phyloP scores from a whole-genome alignment of 176 grass and related monocot species.

The Thinopyrum elongatum region DNA sequence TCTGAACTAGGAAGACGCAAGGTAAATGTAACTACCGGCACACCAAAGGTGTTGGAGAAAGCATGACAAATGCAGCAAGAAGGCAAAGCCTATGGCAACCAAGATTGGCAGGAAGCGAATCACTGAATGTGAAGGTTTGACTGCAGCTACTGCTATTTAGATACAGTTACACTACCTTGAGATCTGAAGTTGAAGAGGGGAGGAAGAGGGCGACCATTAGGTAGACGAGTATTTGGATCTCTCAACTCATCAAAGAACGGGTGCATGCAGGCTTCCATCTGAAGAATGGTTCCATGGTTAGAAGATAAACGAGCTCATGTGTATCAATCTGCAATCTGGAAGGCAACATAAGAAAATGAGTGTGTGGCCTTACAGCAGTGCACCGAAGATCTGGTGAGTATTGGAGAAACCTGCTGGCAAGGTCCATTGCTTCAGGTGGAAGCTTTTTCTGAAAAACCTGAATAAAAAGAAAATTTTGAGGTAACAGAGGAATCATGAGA shows the following conservation, averaged over 20 bases:
- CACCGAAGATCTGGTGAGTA: constrained; percentile 92
- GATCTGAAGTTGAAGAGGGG: constrained; percentile 89
- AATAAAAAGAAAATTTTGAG: constrained; percentile 15
- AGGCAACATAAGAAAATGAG: neutral
- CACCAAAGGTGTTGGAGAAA: neutral
- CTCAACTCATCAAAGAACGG: constrained; percentile 96
- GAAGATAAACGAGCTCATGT: neutral
- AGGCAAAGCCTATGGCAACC: neutral
- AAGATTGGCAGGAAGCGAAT: neutral
- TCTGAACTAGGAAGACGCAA: neutral
- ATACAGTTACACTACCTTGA: constrained; percentile 46
- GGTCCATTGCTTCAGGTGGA: constrained; percentile 89
- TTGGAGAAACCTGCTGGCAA: constrained; percentile 87
- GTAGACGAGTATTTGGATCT: constrained; percentile 75
- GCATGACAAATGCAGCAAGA: neutral
- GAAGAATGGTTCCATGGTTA: constrained; percentile 19
- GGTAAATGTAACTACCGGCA: neutral
- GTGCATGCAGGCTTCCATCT: constrained; percentile 96
- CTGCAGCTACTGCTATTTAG: neutral
- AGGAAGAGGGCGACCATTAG: constrained; percentile 80
- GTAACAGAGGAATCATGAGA: neutral
- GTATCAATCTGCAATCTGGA: neutral
- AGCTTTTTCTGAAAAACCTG: constrained; percentile 88
- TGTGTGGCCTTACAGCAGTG: constrained; percentile 65
- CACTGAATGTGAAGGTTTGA: neutral